These are phyloP conservation scores for Arabidopsis lyrata DNA, from an alignment of 441 rosid species.

Conservation along the genomic window DNA sequence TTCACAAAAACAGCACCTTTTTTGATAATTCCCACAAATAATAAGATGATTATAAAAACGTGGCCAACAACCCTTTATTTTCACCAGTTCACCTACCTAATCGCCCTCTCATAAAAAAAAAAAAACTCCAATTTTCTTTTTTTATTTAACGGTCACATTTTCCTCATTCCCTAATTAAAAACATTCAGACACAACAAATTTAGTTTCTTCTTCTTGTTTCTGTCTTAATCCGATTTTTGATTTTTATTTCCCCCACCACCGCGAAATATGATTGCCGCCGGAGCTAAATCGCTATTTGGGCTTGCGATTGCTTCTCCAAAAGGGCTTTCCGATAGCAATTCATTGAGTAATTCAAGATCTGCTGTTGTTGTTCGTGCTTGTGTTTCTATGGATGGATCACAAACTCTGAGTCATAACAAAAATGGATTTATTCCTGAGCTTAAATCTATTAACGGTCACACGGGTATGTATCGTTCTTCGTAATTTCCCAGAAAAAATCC, in stretches of 20 bases:
- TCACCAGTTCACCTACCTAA: slow-evolving; percentile 32
- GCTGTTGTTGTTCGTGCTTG: slow-evolving; percentile 46
- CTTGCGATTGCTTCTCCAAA: slow-evolving; percentile 35
- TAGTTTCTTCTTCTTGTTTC: not conserved
- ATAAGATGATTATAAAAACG: slow-evolving; percentile 38
- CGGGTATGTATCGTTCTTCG: slow-evolving; percentile 9
- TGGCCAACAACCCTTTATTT: slow-evolving; percentile 45
- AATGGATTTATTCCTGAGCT: slow-evolving; percentile 43
- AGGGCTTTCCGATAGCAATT: slow-evolving; percentile 17
- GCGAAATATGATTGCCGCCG: slow-evolving; percentile 41
- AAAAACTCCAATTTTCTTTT: not conserved
- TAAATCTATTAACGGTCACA: slow-evolving; percentile 41
- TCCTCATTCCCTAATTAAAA: slow-evolving; percentile 18
- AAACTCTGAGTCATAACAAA: slow-evolving; percentile 44
- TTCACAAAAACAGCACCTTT: slow-evolving; percentile 1
- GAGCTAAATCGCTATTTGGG: slow-evolving; percentile 41
- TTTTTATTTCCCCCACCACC: not conserved
- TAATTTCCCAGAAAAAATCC: not conserved
- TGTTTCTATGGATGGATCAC: slow-evolving; percentile 54
- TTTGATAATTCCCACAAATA: not conserved
- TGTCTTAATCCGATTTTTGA: not conserved
- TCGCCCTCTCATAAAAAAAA: not conserved
- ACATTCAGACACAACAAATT: slow-evolving; percentile 4
- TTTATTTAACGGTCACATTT: slow-evolving; percentile 45
- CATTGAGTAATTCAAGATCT: slow-evolving; percentile 38